Evolutionary conservation across 148 eudicot genomes (phyloP), one percentile per base, ranked within the genome.

Genomic region (Chenopodium formosanum): DNA sequence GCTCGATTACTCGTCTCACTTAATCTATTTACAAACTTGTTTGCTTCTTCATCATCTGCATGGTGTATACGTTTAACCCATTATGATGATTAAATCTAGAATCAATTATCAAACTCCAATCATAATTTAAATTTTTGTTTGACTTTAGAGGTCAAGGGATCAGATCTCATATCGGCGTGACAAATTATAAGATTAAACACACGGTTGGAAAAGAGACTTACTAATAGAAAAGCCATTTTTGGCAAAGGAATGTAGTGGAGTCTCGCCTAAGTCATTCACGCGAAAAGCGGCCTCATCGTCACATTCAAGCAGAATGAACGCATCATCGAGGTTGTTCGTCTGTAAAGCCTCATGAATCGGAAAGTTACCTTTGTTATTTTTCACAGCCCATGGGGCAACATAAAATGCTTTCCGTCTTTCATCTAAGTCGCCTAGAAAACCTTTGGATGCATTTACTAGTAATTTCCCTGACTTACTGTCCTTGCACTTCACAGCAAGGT

Each of bases 311-410:
- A 77, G 22, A 5, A 9, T 9, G 1, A 22, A 4, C 6, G 79
- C 50, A 62, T 2, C 79, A 1, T 64, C 4, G 32, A 37, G 12
- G 32, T 77, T 37, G 34, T 22, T 27, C 0, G 46, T 27, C 20
- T 62, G 79, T 23, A 77, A 60, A 77, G 79, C 79, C 44, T 77
- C 79, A 1, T 77, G 79, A 77, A 77, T 77, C 20, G 79, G 70
- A 2, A 63, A 62, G 40, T 27, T 63, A 10, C 79, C 71, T 47
- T 46, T 37, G 50, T 46, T 9, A 12, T 77, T 77, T 63, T 77
- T 77, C 27, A 34, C 69, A 7, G 47, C 40, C 79, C 69, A 77
- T 37, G 79, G 79, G 0, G 70, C 52, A n/a, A 77, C 52, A 40
- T 77, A 14, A 11, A 77, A 44, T 11, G 70, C 56, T 20, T 34